Evolutionary conservation across 2,329 filamentous ascomycete species (phyloP).

Genomic region (Fusarium sp.): DNA sequence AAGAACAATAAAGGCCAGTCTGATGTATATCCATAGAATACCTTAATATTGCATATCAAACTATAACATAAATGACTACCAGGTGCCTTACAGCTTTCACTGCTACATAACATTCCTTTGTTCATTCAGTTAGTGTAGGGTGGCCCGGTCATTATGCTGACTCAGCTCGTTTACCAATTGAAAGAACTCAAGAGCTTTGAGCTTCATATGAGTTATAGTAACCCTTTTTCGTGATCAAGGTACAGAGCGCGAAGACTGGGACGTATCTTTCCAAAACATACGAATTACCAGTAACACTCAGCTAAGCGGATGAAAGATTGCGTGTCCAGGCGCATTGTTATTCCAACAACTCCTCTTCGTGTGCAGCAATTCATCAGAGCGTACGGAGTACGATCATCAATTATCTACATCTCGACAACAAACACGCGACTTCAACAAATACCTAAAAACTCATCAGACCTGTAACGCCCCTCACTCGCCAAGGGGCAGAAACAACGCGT

Average conservation of each 20-base stretch:
- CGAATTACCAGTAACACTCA: background rate
- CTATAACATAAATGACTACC: too few relatives aligned
- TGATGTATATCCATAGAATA: background rate
- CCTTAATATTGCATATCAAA: background rate
- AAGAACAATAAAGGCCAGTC: background rate
- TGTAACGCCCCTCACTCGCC: too few relatives aligned
- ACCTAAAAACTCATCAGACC: background rate
- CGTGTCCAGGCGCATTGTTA: background rate
- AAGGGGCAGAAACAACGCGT: background rate
- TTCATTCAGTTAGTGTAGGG: conserved; percentile 7
- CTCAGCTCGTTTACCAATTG: conserved; percentile 28
- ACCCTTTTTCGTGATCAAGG: conserved; percentile 22
- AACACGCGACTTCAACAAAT: background rate
- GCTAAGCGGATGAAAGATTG: background rate
- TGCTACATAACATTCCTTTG: background rate
- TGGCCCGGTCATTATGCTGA: conserved; percentile 10
- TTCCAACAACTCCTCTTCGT: background rate
- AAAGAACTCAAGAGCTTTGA: conserved; percentile 30
- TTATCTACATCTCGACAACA: background rate
- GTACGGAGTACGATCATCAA: background rate
- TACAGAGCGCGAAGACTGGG: conserved; percentile 19
- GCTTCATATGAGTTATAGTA: conserved; percentile 19
- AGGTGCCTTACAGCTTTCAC: background rate
- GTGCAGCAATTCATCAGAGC: conserved; percentile 11
- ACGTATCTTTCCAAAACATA: background rate